Conservation (phyloP, 257 asterid species). For the Ilex aquifolium region DNA sequence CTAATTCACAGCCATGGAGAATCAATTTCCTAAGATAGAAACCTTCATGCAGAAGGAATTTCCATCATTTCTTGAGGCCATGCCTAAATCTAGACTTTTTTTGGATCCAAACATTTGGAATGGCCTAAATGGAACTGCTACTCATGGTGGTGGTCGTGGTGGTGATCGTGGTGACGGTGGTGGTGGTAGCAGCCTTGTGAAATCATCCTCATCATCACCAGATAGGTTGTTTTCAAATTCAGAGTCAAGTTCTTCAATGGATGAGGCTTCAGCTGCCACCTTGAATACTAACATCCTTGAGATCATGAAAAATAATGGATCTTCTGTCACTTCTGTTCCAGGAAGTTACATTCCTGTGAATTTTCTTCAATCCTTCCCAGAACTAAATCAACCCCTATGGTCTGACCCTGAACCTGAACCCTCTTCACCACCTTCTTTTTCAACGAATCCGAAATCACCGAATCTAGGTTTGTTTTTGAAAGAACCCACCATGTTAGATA, state of each 20-base stretch:
- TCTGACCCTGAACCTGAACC: not conserved
- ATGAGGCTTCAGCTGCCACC: conserved; percentile 23
- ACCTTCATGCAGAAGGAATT: conserved; percentile 40
- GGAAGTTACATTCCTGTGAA: conserved; percentile 23
- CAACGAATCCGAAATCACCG: conserved; percentile 22
- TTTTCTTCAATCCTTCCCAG: conserved; percentile 28
- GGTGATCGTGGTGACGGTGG: not conserved
- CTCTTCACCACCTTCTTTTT: conserved; percentile 14
- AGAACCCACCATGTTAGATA: conserved; percentile 30
- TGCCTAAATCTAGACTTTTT: conserved; percentile 21
- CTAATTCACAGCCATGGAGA: conserved; percentile 19
- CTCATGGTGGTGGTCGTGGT: not conserved
- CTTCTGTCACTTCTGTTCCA: conserved; percentile 14
- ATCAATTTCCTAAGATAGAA: conserved; percentile 27
- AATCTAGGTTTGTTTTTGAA: conserved; percentile 43
- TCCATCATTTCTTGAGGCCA: conserved; percentile 21
- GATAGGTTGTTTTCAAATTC: conserved; percentile 20
- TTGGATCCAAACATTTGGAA: conserved; percentile 20
- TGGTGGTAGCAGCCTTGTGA: not conserved
- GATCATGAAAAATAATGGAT: conserved; percentile 18
- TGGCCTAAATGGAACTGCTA: conserved; percentile 8
- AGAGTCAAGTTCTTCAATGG: conserved; percentile 24
- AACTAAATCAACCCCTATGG: conserved; percentile 9
- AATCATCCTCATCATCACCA: conserved; percentile 8
- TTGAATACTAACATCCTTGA: conserved; percentile 23